A percentile compares a stretch with the other conserved stretches of the same genome.
Conservation (phyloP, 2,329 filamentous ascomycete genomes). For the Huntiella savannae region DNA sequence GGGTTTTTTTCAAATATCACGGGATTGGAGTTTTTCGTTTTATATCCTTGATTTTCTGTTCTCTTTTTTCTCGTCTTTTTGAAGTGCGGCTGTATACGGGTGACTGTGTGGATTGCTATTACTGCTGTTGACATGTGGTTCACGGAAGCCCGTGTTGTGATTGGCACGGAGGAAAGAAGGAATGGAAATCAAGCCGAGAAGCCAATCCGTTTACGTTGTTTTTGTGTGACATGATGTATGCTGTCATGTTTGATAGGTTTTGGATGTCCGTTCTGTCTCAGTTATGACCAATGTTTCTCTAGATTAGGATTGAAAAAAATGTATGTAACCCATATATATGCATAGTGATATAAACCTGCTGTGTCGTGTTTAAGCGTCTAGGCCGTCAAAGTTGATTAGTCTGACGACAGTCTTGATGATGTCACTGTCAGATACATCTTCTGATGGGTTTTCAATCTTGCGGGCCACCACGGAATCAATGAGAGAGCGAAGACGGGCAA, state of each 20-base stretch:
- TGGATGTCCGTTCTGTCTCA: background rate
- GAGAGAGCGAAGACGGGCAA: constrained; percentile 66
- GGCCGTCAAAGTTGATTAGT: constrained; percentile 75
- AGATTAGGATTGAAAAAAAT: background rate
- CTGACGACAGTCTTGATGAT: constrained; percentile 61
- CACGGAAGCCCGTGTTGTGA: background rate
- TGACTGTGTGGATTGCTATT: background rate
- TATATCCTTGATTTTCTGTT: background rate
- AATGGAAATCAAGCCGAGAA: background rate
- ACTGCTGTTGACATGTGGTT: background rate
- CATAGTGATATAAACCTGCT: no score
- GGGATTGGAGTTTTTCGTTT: constrained; percentile 1
- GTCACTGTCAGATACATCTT: constrained; percentile 36
- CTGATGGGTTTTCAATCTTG: constrained; percentile 54
- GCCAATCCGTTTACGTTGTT: background rate
- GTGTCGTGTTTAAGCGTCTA: constrained; percentile 39
- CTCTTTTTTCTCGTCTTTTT: background rate
- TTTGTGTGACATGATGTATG: background rate
- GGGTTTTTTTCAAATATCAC: background rate
- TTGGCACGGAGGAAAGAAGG: background rate
- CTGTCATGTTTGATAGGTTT: background rate
- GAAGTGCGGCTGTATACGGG: background rate
- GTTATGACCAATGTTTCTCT: background rate
- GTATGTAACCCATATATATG: background rate
- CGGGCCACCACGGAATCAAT: constrained; percentile 66